Conservation (phyloP, 768 basidiomycete species). For the Suillus bovinus region DNA sequence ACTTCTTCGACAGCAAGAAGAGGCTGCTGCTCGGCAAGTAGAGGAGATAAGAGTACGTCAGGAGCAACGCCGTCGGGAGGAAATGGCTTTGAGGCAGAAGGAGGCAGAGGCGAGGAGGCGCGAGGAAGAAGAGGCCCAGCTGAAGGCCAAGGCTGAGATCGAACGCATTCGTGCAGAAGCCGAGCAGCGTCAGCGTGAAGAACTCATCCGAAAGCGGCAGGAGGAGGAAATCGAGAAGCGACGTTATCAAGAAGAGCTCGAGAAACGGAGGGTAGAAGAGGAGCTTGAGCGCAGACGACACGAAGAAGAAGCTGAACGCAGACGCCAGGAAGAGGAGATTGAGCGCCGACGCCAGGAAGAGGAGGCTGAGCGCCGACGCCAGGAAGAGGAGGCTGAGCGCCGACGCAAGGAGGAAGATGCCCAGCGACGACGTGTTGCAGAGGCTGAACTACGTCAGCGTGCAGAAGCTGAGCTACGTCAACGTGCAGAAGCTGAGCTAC, state of each 20-base stretch:
- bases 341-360: background rate
- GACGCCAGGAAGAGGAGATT: background rate
- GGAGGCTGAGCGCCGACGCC: background rate
- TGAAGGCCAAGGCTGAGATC: background rate
- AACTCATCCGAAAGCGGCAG: background rate
- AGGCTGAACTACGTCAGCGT: background rate
- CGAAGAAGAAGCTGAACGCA: background rate
- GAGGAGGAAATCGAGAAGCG: slow-evolving; percentile 4
- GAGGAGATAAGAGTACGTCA: background rate
- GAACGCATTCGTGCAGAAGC: slow-evolving; percentile 5
- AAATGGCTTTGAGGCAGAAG: background rate
- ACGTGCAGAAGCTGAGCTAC: background rate
- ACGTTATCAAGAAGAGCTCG: slow-evolving; percentile 1
- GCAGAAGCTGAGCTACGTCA: background rate
- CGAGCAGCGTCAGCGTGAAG: slow-evolving; percentile 4
- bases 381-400: background rate
- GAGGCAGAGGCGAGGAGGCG: background rate
- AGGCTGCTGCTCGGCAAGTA: background rate
- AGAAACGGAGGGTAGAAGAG: background rate
- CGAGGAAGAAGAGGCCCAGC: background rate
- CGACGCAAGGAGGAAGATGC: slow-evolving; percentile 1
- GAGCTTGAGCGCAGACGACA: background rate
- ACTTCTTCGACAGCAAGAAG: slow-evolving; percentile 1
- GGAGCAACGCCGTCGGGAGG: slow-evolving; percentile 4
- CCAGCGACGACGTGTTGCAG: background rate